phyloP scores from a whole-genome alignment of 345 rosid genomes.

The Citrus cavaleriei region DNA sequence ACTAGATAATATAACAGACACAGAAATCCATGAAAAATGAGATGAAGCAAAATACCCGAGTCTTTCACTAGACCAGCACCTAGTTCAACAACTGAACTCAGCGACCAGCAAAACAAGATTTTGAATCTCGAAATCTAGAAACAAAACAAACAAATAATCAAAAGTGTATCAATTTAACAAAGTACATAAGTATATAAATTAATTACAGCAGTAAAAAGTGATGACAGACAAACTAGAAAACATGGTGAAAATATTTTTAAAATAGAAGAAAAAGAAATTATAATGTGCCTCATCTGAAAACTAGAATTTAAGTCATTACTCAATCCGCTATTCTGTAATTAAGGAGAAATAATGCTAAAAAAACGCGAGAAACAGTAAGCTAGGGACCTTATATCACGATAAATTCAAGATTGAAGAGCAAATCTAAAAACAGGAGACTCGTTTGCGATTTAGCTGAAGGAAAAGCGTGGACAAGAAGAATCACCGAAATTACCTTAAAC shows the following conservation, averaged over 20 bases:
- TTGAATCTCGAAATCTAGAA: background rate
- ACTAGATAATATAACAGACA: background rate
- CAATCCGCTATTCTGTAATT: background rate
- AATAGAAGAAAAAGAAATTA: background rate
- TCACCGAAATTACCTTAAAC: conserved; percentile 6
- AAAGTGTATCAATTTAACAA: background rate
- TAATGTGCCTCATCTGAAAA: background rate
- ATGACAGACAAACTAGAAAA: background rate
- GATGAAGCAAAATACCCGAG: background rate
- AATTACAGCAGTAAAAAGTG: background rate
- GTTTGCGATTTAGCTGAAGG: background rate
- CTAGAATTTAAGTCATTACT: background rate
- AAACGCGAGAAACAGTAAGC: background rate
- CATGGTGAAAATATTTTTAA: background rate
- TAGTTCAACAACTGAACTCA: background rate
- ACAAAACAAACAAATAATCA: background rate
- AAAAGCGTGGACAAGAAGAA: background rate
- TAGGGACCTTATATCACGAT: background rate
- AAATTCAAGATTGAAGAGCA: background rate
- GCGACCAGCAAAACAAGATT: background rate
- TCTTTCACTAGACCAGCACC: background rate
- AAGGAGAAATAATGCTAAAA: background rate
- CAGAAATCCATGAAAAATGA: background rate
- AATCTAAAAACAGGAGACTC: background rate
- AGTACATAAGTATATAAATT: background rate